A percentile compares a stretch with the other conserved stretches of the same genome.
phyloP scores from a whole-genome alignment of 2,329 filamentous ascomycete genomes.

The Penicillium sp. region DNA sequence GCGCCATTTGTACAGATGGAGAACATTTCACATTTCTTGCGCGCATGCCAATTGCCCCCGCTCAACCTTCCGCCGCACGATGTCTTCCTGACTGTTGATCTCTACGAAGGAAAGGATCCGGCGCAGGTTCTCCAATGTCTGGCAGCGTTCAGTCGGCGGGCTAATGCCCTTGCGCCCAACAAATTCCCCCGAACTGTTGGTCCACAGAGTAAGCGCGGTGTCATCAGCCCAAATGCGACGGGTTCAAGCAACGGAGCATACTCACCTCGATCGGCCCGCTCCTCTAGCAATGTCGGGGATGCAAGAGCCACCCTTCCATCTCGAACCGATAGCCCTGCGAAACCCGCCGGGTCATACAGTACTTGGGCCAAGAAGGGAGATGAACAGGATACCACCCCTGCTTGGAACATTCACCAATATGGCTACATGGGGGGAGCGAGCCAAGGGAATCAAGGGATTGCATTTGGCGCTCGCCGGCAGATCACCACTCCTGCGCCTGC shows the following conservation, averaged over 20 bases:
- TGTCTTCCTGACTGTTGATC: conserved; percentile 90
- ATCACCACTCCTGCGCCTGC: conserved; percentile 74
- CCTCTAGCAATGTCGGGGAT: conserved; percentile 50
- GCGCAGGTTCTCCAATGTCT: conserved; percentile 92
- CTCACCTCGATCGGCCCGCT: conserved; percentile 31
- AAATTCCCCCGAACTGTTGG: conserved; percentile 70
- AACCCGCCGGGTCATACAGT: conserved; percentile 55
- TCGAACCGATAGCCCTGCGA: conserved; percentile 52
- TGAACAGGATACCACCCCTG: conserved; percentile 70
- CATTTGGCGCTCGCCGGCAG: conserved; percentile 82
- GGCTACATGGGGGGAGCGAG: conserved; percentile 96
- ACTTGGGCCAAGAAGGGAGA: conserved; percentile 85
- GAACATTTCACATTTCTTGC: conserved; percentile 93
- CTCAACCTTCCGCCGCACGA: conserved; percentile 86
- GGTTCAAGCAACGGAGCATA: conserved; percentile 44
- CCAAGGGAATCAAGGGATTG: conserved; percentile 87
- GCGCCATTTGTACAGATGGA: conserved; percentile 99
- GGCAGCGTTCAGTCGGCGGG: conserved; percentile 79
- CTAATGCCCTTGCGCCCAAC: conserved; percentile 62
- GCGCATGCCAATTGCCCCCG: conserved; percentile 73
- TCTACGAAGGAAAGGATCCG: conserved; percentile 91
- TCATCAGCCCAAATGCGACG: conserved; percentile 59
- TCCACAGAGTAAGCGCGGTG: conserved; percentile 52
- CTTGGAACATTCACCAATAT: conserved; percentile 98
- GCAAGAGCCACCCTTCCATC: conserved; percentile 36